Evolutionary conservation across 495 filamentous ascomycete genomes (phyloP).

Genomic region (Talaromyces ruber): DNA sequence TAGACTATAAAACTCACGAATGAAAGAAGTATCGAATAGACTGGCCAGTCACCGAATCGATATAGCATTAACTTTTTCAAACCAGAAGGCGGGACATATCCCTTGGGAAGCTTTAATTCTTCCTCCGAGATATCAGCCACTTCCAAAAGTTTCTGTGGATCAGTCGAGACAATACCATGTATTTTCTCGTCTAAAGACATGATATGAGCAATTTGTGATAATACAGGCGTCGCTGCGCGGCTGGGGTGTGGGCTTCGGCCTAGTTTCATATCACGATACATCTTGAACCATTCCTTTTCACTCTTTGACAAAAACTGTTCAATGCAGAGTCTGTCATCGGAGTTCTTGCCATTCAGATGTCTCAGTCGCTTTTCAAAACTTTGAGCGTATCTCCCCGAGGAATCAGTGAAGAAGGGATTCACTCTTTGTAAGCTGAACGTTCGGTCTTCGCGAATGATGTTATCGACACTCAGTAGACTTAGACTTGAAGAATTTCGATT

Average conservation of each 20-base stretch:
- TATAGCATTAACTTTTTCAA: slow-evolving; percentile 28
- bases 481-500: background rate
- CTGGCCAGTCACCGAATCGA: slow-evolving; percentile 47
- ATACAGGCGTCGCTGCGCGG: slow-evolving; percentile 3
- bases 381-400: slow-evolving; percentile 46
- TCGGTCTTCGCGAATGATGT: slow-evolving; percentile 41
- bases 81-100: slow-evolving; percentile 46
- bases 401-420: slow-evolving; percentile 61
- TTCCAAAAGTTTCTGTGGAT: background rate
- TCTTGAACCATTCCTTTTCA: slow-evolving; percentile 57
- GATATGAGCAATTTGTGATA: slow-evolving; percentile 12
- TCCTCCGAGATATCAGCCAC: background rate
- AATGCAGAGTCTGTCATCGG: slow-evolving; percentile 48
- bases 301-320: slow-evolving; percentile 53
- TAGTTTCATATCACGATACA: slow-evolving; percentile 46
- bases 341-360: slow-evolving; percentile 42
- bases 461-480: slow-evolving; percentile 35
- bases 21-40: slow-evolving; percentile 57
- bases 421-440: slow-evolving; percentile 55
- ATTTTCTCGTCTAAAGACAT: background rate
- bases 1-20: slow-evolving; percentile 25
- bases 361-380: slow-evolving; percentile 47
- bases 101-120: slow-evolving; percentile 37
- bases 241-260: slow-evolving; percentile 9
- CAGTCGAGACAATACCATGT: background rate